Percentiles rank a stretch among this genome's conserved stretches.
Evolutionary conservation across 306 rosid genomes (phyloP).

Genomic region (Alnus rubra): DNA sequence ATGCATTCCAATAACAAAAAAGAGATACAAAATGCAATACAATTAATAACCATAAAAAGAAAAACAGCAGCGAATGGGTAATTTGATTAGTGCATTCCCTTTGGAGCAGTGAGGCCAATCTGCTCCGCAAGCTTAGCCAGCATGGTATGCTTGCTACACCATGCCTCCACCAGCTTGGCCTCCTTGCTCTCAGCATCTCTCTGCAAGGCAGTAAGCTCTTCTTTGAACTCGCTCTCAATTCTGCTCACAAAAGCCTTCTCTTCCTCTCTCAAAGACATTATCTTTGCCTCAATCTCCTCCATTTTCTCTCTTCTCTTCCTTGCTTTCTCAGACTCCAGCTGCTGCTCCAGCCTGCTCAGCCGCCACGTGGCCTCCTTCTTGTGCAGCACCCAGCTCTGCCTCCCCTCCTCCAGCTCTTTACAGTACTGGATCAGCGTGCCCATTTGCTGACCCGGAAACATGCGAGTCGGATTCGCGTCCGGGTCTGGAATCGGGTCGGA

Average conservation of each 20-base stretch:
- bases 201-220: constrained; percentile 23
- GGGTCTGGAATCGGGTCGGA: constrained; percentile 33
- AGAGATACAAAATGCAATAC: neutral
- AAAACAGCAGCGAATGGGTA: neutral
- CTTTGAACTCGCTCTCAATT: constrained; percentile 40
- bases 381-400: constrained; percentile 44
- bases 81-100: neutral
- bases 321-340: constrained; percentile 51
- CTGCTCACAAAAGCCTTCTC: constrained; percentile 30
- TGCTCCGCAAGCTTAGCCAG: constrained; percentile 32
- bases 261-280: constrained; percentile 39
- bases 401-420: constrained; percentile 47
- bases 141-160: constrained; percentile 36
- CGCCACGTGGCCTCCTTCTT: constrained; percentile 55
- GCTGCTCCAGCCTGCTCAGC: constrained; percentile 51
- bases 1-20: no score
- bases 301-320: constrained; percentile 44
- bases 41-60: neutral
- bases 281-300: constrained; percentile 45
- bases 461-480: constrained; percentile 22
- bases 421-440: constrained; percentile 29
- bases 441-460: constrained; percentile 24
- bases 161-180: constrained; percentile 38
- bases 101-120: neutral
- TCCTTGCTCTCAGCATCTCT: constrained; percentile 43